Base-by-base conservation (phyloP, 1,284 basidiomycete species). In the Kalmanozyma brasiliensis region DNA sequence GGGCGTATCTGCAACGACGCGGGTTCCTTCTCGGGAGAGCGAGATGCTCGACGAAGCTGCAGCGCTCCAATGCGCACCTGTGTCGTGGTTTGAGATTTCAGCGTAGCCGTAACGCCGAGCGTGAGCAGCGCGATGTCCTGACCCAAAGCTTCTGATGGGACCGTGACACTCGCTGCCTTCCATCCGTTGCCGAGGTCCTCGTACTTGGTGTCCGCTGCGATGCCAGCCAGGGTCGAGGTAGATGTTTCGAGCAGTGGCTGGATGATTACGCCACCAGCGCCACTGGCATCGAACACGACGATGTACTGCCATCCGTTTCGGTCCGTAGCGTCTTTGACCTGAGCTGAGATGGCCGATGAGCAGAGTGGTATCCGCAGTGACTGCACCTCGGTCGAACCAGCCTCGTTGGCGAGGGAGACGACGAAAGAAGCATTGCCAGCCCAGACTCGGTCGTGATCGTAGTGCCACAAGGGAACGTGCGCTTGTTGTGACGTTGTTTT, bases 41-140 rank as follows among this genome's bases (percentile, higher is more conserved):
- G 5, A 8, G 29, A 9, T 19, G 32, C 14, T 13, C 8, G 13
- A 3, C 34, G 19, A 6, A 66, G 40, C 23, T 66, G 52, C 22
- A 66, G 19, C 9, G 63, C 63, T 19, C 63, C 63, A 10, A 66
- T 35, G 8, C 57, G 48, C 13, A 48, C 8, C 10, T 47, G 19
- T 7, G 24, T n/a, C 10, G 36, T 16, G 8, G 2, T 3, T 2
- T 8, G 19, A 5, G 11, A 10, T 14, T 4, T 1, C 7, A 35
- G 16, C 13, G 26, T 23, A 19, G 34, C 13, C 4, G 45, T 19
- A 11, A 58, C 37, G n/a, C 62, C 55, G 1, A 64, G 49, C 20
- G 40, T 43, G n/a, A 64, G 37, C 10, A 51, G 49, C 4, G 37
- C 51, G 4, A 6, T 16, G 20, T 17, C 9, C 13, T 22, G 17